Evolutionary conservation across 352 stramenopile species (phyloP), one percentile per base, ranked within the genome.

Genomic region (Globisporangium echinulatum): DNA sequence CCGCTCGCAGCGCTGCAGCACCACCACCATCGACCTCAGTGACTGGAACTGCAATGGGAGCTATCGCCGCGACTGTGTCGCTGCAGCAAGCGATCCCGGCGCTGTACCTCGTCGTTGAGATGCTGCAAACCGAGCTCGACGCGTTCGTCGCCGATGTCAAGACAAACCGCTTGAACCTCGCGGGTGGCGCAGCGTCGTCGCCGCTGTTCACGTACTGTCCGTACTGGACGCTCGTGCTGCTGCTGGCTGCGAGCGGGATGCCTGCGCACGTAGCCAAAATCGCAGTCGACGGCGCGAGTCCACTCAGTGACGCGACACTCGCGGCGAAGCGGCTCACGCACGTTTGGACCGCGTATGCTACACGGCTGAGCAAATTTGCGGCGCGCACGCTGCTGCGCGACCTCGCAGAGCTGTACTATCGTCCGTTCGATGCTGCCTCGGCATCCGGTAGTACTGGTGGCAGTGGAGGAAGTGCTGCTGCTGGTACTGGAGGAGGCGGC

Each of bases 161-260:
- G 50, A 90, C 79, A 1, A 84, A 77, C 47, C 78, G 81, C 4
- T 49, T 90, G n/a, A 74, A 85, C 53, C 68, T 82, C 38, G 64
- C 56, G 43, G 54, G 67, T 37, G 25, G 25, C 25, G 56, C 68
- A 7, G 47, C 63, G 14, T 66, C 65, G 11, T 60, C 70, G 5
- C 59, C 57, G 8, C 68, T 65, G 14, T 91, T 87, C 49, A 79
- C 72, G 2, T 88, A 85, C 54, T 92, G 83, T 57, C 80, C 83
- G 47, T 90, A 91, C 54, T 90, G 83, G 79, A 78, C 69, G 9
- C 62, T 92, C 48, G 63, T 89, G 43, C 36, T 90, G 37, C 75
- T 76, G 51, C 72, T 87, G 60, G 67, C 59, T 13, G 62, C 67
- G 4, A 75, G 63, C 33, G 65, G 55, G 25, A 90, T 92, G 81